phyloP scores from a whole-genome alignment of 257 asterid genomes.

The Ajuga chamaepitys region DNA sequence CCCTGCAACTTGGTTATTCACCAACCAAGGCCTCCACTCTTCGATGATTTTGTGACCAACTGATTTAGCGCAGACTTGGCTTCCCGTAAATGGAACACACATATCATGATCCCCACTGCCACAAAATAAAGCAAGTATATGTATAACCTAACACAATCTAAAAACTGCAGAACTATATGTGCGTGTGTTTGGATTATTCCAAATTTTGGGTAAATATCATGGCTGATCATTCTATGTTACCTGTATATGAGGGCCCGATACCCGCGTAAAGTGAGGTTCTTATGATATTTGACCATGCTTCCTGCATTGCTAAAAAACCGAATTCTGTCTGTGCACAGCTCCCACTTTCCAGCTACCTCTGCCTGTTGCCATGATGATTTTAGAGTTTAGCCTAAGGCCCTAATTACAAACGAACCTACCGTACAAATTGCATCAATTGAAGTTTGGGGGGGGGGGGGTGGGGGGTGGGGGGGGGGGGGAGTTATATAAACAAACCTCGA shows the following conservation, averaged over 20 bases:
- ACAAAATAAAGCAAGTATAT: background rate
- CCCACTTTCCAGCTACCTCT: slow-evolving; percentile 47
- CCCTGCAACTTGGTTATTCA: slow-evolving; percentile 72
- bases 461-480: too few species aligned
- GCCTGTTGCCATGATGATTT: slow-evolving; percentile 30
- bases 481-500: too few species aligned
- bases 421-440: too few species aligned
- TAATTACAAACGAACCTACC: too few species aligned
- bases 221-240: slow-evolving; percentile 12
- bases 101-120: slow-evolving; percentile 93
- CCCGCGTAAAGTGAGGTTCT: slow-evolving; percentile 73
- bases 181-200: too few species aligned
- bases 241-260: slow-evolving; percentile 78
- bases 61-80: slow-evolving; percentile 74
- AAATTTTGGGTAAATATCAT: background rate
- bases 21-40: slow-evolving; percentile 79
- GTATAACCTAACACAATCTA: background rate
- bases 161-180: too few species aligned
- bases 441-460: too few species aligned
- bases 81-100: slow-evolving; percentile 92
- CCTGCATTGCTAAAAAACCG: slow-evolving; percentile 65
- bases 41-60: slow-evolving; percentile 65
- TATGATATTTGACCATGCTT: slow-evolving; percentile 92
- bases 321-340: slow-evolving; percentile 63
- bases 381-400: background rate